Percentiles rank a stretch among this genome's conserved stretches.
These are phyloP conservation scores for Suillus clintonianus DNA, from an alignment of 768 basidiomycete species.

Conservation along the genomic window DNA sequence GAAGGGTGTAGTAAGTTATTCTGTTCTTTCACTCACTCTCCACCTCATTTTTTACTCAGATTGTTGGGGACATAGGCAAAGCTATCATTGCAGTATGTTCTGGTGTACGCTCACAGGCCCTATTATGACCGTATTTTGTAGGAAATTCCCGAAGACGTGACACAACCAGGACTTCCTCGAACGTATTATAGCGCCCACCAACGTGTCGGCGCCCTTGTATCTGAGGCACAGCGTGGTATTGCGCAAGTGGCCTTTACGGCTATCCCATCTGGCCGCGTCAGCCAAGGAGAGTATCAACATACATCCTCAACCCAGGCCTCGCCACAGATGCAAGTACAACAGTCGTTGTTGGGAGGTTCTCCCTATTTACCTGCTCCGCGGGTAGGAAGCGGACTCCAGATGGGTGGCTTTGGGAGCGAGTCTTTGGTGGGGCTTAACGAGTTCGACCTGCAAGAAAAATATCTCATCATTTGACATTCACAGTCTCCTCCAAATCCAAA, in stretches of 20 bases:
- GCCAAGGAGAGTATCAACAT: slow-evolving; percentile 11
- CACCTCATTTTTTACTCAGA: slow-evolving; percentile 25
- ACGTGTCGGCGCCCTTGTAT: slow-evolving; percentile 59
- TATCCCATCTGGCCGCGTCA: slow-evolving; percentile 28
- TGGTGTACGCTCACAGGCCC: background rate
- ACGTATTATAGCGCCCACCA: slow-evolving; percentile 69
- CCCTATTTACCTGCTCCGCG: slow-evolving; percentile 35
- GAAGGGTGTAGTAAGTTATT: slow-evolving; percentile 58
- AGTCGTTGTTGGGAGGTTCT: slow-evolving; percentile 1
- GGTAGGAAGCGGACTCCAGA: slow-evolving; percentile 30
- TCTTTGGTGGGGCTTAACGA: background rate
- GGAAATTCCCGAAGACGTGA: slow-evolving; percentile 82
- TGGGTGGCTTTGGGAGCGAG: slow-evolving; percentile 15
- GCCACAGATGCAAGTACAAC: slow-evolving; percentile 3
- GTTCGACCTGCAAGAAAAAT: slow-evolving; percentile 19
- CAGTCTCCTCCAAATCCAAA: slow-evolving; percentile 12
- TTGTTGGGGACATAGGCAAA: slow-evolving; percentile 53
- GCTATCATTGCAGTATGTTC: slow-evolving; percentile 41
- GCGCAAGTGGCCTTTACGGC: slow-evolving; percentile 51
- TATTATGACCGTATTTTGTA: slow-evolving; percentile 25
- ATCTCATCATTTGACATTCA: slow-evolving; percentile 13
- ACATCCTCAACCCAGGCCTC: slow-evolving; percentile 7
- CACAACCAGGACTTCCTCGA: slow-evolving; percentile 78
- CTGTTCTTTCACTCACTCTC: background rate
- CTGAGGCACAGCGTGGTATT: slow-evolving; percentile 62